Evolutionary conservation across 2,329 filamentous ascomycete species (phyloP).

Genomic region (Colletotrichum noveboracense): DNA sequence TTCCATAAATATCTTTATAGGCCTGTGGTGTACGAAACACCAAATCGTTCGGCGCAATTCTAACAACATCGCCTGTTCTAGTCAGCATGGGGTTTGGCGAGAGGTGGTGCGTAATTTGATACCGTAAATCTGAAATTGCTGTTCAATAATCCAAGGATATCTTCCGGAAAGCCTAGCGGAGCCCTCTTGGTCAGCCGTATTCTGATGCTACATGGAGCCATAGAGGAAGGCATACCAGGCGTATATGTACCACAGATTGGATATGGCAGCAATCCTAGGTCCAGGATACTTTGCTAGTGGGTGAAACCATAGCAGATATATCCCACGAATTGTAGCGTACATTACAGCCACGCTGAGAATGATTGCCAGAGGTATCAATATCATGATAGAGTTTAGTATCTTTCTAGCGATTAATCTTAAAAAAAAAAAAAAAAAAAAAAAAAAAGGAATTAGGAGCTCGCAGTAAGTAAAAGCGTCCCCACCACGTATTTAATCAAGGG

Average conservation of each 20-base stretch:
- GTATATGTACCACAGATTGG: background rate
- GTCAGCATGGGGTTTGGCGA: background rate
- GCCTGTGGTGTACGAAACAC: background rate
- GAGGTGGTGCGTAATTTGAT: accelerated
- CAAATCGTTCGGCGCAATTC: background rate
- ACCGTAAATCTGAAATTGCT: background rate
- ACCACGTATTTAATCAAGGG: background rate
- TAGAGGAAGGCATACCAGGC: background rate
- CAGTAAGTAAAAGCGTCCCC: accelerated
- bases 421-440: too few relatives aligned
- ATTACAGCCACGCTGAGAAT: background rate
- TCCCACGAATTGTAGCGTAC: background rate
- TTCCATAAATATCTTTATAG: background rate
- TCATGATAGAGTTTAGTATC: background rate
- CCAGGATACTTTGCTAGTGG: background rate
- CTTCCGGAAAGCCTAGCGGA: background rate
- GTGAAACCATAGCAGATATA: background rate
- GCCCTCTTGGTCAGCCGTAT: background rate
- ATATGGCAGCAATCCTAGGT: background rate
- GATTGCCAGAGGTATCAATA: background rate
- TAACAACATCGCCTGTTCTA: background rate
- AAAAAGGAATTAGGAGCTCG: accelerated
- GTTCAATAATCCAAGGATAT: background rate
- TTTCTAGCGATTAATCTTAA: background rate
- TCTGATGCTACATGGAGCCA: background rate